phyloP scores from a whole-genome alignment of 331 rosid species.

The Arachis monticola region DNA sequence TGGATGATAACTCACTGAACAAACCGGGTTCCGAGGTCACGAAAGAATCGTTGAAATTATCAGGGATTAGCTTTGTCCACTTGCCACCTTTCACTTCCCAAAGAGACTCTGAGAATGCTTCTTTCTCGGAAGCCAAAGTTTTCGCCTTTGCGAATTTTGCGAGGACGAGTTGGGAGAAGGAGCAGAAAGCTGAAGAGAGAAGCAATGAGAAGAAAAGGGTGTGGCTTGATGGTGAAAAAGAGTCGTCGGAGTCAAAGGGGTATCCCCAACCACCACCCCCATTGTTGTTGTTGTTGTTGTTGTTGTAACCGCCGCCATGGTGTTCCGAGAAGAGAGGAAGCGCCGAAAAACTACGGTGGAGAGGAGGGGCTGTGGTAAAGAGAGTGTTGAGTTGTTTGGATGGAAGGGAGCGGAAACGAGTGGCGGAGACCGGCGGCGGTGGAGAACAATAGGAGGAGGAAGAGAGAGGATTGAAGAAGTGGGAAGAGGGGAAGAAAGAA shows the following conservation, averaged over 20 bases:
- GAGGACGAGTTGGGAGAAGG: conserved; percentile 58
- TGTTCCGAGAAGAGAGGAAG: conserved; percentile 20
- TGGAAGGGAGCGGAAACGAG: conserved; percentile 10
- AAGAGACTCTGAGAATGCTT: conserved; percentile 35
- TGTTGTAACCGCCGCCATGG: conserved; percentile 32
- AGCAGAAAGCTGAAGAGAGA: conserved; percentile 45
- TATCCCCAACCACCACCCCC: conserved; percentile 45
- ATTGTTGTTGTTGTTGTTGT: conserved; percentile 32
- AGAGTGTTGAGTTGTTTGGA: conserved; percentile 1
- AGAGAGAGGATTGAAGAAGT: conserved; percentile 22
- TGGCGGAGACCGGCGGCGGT: conserved; percentile 24
- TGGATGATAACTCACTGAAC: conserved; percentile 38
- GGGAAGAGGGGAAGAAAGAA: conserved; percentile 35
- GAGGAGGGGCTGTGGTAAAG: conserved; percentile 21
- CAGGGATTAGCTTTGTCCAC: conserved; percentile 62
- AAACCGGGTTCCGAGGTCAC: conserved; percentile 40
- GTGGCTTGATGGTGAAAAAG: conserved; percentile 44
- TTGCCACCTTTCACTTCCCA: conserved; percentile 89
- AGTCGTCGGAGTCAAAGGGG: conserved; percentile 52
- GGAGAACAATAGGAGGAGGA: conserved; percentile 21
- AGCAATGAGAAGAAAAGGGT: conserved; percentile 51
- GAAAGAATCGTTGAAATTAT: conserved; percentile 56
- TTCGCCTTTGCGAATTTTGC: conserved; percentile 63
- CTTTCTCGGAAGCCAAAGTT: conserved; percentile 20
- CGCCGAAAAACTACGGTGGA: conserved; percentile 34